Evolutionary conservation across 192 early-diverging fungal genomes (phyloP), one percentile per base, ranked within the genome.

Genomic region (Linnemannia elongata): DNA sequence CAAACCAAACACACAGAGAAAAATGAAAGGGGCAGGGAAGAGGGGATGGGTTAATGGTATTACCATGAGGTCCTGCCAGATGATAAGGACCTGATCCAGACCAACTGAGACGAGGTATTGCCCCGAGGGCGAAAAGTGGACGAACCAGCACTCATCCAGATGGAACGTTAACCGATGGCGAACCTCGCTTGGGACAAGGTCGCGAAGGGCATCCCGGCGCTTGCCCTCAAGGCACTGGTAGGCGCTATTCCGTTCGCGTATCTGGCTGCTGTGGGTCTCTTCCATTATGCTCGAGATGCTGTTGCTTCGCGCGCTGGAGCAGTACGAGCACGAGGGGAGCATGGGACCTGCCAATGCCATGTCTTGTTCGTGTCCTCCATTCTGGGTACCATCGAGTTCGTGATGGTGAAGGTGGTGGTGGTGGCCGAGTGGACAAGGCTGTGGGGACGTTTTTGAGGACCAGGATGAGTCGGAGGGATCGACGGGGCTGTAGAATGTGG

Each of bases 131-230:
- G 82, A 79, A 79, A 85, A 85, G 47, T 74, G 77, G 17, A 85
- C 82, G 49, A 79, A 76, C 82, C 82, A 85, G 22, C 82, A 85
- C 44, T 85, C 82, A 60, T 79, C 82, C 66, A 79, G 24, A 75
- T 85, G 82, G 42, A 52, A 79, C 42, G 41, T 79, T 20, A 85
- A 18, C 6, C 82, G 82, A 27, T 44, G 27, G 45, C 82, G 82
- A n/a, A 85, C 74, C 41, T 57, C 66, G 1, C 36, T 63, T 18
- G 82, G 77, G 36, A 85, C 82, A 24, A 85, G 49, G 3, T 35
- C 35, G 1, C 71, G 77, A 24, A 83, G 10, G 33, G 45, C 36
- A 20, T 47, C 39, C 57, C 57, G 41, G 9, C 75, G 81, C 12
- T 82, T 30, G n/a, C 35, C n/a, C 22, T 73, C 75, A 38, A 44